Conservation (phyloP, 208 protist genomes). For the Trypanosomatidae sp. region DNA sequence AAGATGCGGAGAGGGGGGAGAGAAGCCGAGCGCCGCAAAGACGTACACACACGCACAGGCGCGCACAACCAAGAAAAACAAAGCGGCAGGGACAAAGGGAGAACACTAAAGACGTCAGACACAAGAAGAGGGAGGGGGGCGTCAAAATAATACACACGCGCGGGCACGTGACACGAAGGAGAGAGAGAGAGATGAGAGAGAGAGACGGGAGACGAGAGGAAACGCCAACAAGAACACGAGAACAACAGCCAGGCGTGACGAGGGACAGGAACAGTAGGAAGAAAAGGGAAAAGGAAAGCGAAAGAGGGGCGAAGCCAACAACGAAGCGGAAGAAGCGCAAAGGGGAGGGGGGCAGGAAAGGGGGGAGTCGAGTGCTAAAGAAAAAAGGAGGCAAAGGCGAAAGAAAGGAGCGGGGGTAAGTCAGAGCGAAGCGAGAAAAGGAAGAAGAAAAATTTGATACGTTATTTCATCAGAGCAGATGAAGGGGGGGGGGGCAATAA, state of each 20-base stretch:
- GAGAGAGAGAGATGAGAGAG: conserved; percentile 3
- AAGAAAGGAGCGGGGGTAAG: background rate
- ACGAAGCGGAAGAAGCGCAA: too few species aligned
- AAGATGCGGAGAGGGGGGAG: background rate
- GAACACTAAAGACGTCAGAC: conserved; percentile 5
- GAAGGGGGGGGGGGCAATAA: background rate
- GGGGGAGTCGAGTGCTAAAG: background rate
- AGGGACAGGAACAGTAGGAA: background rate
- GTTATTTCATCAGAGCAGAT: background rate
- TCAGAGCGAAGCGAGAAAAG: background rate
- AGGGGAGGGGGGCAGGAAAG: background rate
- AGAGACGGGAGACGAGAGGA: background rate
- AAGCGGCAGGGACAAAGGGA: conserved; percentile 22
- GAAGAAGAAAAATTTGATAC: background rate
- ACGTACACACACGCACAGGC: background rate
- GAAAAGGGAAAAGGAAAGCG: conserved; percentile 3
- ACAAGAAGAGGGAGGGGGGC: conserved; percentile 2
- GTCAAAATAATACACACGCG: background rate
- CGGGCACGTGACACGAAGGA: background rate
- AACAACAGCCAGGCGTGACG: background rate
- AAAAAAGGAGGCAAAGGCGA: conserved; percentile 12
- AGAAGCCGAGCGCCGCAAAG: background rate
- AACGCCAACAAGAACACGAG: background rate
- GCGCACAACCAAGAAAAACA: conserved; percentile 7
- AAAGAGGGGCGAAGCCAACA: background rate